Evolutionary conservation across 2,329 filamentous ascomycete species (phyloP).

Genomic region (Alternaria burnsii): DNA sequence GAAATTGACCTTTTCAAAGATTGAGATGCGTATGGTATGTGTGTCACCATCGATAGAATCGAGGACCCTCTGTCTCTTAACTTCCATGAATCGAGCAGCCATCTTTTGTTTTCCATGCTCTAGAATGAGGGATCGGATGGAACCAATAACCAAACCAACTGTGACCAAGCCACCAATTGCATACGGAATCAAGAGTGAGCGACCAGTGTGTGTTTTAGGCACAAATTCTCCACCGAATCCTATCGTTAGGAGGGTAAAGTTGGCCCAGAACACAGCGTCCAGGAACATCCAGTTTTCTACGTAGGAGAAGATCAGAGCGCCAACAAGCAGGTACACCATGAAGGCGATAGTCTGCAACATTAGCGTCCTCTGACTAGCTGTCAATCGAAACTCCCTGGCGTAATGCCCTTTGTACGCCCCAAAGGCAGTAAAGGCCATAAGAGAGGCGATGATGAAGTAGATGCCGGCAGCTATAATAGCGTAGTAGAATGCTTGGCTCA

Average conservation of each 20-base stretch:
- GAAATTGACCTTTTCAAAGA: constrained; percentile 53
- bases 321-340: constrained; percentile 58
- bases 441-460: constrained; percentile 64
- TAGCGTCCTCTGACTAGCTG: constrained; percentile 63
- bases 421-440: constrained; percentile 65
- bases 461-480: constrained; percentile 65
- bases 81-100: constrained; percentile 59
- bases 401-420: constrained; percentile 65
- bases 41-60: constrained; percentile 50
- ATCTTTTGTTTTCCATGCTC: constrained; percentile 62
- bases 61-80: constrained; percentile 56
- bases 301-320: constrained; percentile 57
- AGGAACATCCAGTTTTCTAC: constrained; percentile 63
- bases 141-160: constrained; percentile 64
- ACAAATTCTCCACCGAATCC: constrained; percentile 62
- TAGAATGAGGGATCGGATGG: constrained; percentile 60
- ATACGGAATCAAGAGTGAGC: constrained; percentile 62
- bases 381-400: constrained; percentile 64
- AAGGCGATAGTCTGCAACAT: constrained; percentile 63
- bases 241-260: constrained; percentile 65
- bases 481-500: constrained; percentile 68
- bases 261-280: constrained; percentile 64
- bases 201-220: constrained; percentile 60
- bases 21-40: constrained; percentile 54
- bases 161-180: constrained; percentile 64